Evolutionary conservation across 768 basidiomycete species (phyloP), one percentile per base, ranked within the genome.

Genomic region (Pleurotus eryngii): DNA sequence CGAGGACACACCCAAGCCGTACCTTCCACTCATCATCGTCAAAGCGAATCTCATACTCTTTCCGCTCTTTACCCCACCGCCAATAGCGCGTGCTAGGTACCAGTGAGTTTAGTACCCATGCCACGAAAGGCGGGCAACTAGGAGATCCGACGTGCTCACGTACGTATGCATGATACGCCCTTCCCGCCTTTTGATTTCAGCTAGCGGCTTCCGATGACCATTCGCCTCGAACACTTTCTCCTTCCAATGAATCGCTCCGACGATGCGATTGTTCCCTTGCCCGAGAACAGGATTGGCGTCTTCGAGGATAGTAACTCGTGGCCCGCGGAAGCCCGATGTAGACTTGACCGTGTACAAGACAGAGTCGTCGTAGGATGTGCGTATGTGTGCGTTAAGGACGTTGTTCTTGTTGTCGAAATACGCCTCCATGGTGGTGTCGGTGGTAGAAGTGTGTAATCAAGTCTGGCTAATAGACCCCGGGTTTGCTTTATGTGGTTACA

Each of bases 351-450:
- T 66, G 60, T 82, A 83, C 5, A 81, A 60, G 37, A 74, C 65
- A 0, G 77, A 78, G 56, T 76, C 68, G 59, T 81, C 80, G 60
- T 78, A 75, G 1, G 68, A 60, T 9, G 75, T 68, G 17, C 72
- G 72, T 56, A 83, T 71, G 24, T 70, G 66, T 6, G 79, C 75
- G 47, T 76, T 74, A 26, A 81, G 72, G 17, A 81, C 68, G 65
- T 83, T 81, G 51, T 69, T 69, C 56, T 77, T 76, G 71, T 80
- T 81, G 65, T 81, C 78, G 62, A 83, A 79, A 14, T 66, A 68
- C n/a, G 72, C 80, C 61, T 82, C 80, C 81, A 83, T 83, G 43
- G 39, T 46, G n/a, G 38, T 50, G 39, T 18, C 20, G 51, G 35
- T 20, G 7, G 35, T 20, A 15, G 26, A 12, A 30, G 39, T 26